A percentile compares a stretch with the other conserved stretches of the same genome.
Conservation (phyloP, 83 land plant species). For the Diphasiastrum complanatum region DNA sequence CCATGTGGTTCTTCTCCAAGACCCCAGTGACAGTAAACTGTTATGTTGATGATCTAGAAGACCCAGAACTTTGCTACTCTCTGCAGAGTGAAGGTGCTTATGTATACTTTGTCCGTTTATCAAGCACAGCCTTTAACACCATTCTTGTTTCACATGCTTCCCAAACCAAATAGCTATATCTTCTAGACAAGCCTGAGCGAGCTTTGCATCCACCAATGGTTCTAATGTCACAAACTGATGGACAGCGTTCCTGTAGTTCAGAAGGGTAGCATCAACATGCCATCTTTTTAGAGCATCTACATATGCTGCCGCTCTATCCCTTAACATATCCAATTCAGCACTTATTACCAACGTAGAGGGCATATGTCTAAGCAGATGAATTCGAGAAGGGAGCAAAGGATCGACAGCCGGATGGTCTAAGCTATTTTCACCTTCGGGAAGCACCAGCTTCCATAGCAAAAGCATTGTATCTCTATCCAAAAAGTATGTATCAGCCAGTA, state of each 20-base stretch:
- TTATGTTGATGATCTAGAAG: no score
- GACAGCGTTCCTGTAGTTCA: conserved; percentile 8
- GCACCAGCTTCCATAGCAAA: not conserved
- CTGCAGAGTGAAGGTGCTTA: no score
- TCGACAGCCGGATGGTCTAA: conserved; percentile 1
- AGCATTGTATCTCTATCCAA: conserved; percentile 4
- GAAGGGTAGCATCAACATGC: conserved; percentile 3
- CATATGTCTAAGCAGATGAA: not conserved
- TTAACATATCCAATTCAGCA: conserved; percentile 14
- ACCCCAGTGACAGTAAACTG: no score
- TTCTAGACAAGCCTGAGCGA: conserved; percentile 12
- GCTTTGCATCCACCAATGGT: conserved; percentile 2
- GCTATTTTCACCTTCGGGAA: conserved; percentile 7
- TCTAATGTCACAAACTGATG: conserved; percentile 9
- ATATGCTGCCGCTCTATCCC: conserved; percentile 14
- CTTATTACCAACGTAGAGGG: conserved; percentile 12
- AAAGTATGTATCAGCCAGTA: conserved; percentile 8
- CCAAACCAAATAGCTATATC: conserved; percentile 14
- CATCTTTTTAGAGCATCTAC: not conserved
- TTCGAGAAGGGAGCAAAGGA: not conserved
- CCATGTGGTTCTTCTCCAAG: no score
- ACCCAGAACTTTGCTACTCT: no score
- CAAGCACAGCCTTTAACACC: no score
- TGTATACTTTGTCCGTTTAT: no score
- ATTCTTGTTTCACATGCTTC: conserved; percentile 3